phyloP scores from a whole-genome alignment of 2,329 filamentous ascomycete species.

The Colletotrichum tofieldiae region DNA sequence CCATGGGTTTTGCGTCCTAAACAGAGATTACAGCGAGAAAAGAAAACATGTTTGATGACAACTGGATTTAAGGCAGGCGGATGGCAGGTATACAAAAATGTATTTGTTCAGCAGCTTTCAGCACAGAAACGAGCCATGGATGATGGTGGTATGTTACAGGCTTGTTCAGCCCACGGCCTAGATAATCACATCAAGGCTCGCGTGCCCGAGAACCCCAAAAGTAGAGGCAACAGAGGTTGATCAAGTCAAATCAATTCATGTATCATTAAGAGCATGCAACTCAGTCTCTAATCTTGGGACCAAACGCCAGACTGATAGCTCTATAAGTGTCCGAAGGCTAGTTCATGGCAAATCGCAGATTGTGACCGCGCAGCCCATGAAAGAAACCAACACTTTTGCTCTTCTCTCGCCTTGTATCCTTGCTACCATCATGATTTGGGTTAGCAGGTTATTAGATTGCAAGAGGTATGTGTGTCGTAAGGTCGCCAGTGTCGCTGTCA shows the following conservation, averaged over 20 bases:
- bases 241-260: background rate
- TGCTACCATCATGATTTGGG: constrained; percentile 64
- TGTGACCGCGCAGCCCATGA: constrained; percentile 47
- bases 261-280: background rate
- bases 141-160: background rate
- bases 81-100: too few species aligned
- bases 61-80: too few species aligned
- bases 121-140: background rate
- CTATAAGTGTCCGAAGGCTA: constrained; percentile 45
- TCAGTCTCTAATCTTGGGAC: background rate
- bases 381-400: constrained; percentile 54
- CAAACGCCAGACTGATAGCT: constrained; percentile 23
- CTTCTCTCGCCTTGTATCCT: constrained; percentile 83
- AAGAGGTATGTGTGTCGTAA: constrained; percentile 63
- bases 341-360: constrained; percentile 48
- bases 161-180: background rate
- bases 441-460: constrained; percentile 80
- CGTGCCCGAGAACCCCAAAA: background rate
- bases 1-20: background rate
- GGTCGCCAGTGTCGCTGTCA: background rate
- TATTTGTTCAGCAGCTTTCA: background rate
- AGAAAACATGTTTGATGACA: background rate
- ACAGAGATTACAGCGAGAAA: background rate
- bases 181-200: background rate
- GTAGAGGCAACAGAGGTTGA: background rate